Conservation (phyloP, 2,329 filamentous ascomycete species). For the Fusarium sp. region DNA sequence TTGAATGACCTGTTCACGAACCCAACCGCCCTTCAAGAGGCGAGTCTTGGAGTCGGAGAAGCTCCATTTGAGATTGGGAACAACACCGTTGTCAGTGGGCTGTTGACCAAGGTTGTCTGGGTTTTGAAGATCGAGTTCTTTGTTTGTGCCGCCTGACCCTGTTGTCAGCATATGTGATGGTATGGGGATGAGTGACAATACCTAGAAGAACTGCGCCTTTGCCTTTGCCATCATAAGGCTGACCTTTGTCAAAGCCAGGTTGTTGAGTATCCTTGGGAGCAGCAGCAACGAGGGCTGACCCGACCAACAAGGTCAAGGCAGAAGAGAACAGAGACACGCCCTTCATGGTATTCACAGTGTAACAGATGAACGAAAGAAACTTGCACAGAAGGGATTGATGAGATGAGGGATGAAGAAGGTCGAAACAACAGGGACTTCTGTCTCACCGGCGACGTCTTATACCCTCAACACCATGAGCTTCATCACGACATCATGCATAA, state of each 20-base stretch:
- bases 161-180: background rate
- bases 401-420: background rate
- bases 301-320: conserved; percentile 23
- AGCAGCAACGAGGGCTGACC: conserved; percentile 11
- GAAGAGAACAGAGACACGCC: conserved; percentile 20
- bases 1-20: conserved; percentile 73
- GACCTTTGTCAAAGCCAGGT: conserved; percentile 55
- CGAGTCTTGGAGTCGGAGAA: conserved; percentile 75
- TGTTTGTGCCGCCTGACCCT: conserved; percentile 70
- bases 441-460: conserved; percentile 6
- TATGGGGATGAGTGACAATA: conserved; percentile 46
- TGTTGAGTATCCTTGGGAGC: conserved; percentile 31
- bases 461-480: background rate
- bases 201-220: conserved; percentile 70
- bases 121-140: conserved; percentile 70
- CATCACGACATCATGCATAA: background rate
- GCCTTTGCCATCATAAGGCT: conserved; percentile 67
- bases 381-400: background rate
- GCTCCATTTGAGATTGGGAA: conserved; percentile 76
- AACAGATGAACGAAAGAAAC: background rate
- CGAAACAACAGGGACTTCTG: background rate
- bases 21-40: conserved; percentile 73
- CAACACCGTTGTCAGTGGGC: conserved; percentile 70
- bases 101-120: conserved; percentile 72
- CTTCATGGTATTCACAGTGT: conserved; percentile 15